Evolutionary conservation across 306 rosid genomes (phyloP), one percentile per base, ranked within the genome.

Genomic region (Ochetophila trinervis): DNA sequence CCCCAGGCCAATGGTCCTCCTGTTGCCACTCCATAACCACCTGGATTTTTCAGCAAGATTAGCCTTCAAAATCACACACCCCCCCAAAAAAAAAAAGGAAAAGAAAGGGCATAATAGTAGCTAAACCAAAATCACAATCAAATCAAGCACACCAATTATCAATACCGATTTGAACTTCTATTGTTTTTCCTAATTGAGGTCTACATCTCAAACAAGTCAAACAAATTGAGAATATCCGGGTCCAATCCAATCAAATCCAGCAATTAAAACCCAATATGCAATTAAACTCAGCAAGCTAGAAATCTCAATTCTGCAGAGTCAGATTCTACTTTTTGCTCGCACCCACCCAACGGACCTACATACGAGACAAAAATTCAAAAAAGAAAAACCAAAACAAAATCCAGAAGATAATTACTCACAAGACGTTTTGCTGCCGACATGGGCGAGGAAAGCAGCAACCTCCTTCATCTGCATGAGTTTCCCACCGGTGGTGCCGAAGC

Each of bases 1-100:
- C 99, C 99, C 89, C 89, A 93, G 18, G 97, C 97, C 62, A 73
- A 71, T 15, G 99, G 97, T 68, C 99, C 99, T 80, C 99, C 99
- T 0, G 97, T 87, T 42, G 91, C 91, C 81, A 93, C 99, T 72
- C 97, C 99, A 77, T 84, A 91, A 61, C 99, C 99, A 79, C 99
- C 99, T 93, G 84, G 53, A 69, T 75, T 32, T 12, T 76, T 63
- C 73, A 80, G 58, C 37, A 66, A 55, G 47, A 52, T 35, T 27
- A 70, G 54, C 55, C 34, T 34, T 56, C 32, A 72, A 65, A 45
- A 49, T n/a, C 53, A 49, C 20, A 49, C 19, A 17, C n/a, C n/a
- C n/a, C n/a, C n/a, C n/a, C n/a, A n/a, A n/a, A 27, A 27, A 27
- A 1, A 27, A 27, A 27, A 27, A 27, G 2, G 4, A 27, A 27